phyloP scores from a whole-genome alignment of 768 basidiomycete species.

The Coprinopsis strossmayeri region DNA sequence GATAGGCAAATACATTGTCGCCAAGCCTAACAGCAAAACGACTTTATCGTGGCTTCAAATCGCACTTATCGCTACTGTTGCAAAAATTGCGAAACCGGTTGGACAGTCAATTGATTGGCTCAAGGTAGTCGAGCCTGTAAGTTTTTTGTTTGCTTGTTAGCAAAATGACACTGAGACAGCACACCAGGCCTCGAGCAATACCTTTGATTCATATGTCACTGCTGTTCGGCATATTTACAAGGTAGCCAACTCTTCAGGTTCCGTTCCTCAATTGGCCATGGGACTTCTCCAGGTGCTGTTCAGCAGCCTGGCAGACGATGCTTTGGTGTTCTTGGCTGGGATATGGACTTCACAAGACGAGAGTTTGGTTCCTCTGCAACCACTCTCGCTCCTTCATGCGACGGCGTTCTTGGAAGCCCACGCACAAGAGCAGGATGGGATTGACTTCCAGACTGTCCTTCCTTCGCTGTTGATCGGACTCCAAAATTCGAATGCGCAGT shows the following conservation, averaged over 20 bases:
- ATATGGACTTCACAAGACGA: constrained; percentile 39
- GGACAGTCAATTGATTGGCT: constrained; percentile 48
- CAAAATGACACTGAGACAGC: neutral
- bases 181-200: constrained; percentile 18
- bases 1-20: constrained; percentile 42
- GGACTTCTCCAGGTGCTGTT: constrained; percentile 62
- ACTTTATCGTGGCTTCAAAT: constrained; percentile 55
- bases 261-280: constrained; percentile 43
- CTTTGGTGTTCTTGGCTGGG: constrained; percentile 76
- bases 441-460: constrained; percentile 79
- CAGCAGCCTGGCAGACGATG: constrained; percentile 56
- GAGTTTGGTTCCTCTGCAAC: constrained; percentile 26
- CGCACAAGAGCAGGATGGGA: constrained; percentile 36
- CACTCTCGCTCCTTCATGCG: constrained; percentile 66
- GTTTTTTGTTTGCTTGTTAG: constrained; percentile 19
- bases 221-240: constrained; percentile 62
- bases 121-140: constrained; percentile 19
- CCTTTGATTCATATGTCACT: constrained; percentile 39
- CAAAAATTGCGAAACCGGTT: constrained; percentile 41
- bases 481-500: constrained; percentile 32
- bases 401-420: constrained; percentile 79
- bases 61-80: constrained; percentile 45
- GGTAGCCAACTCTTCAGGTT: constrained; percentile 51
- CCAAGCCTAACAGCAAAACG: constrained; percentile 54
- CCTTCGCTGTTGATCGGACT: constrained; percentile 64